Evolutionary conservation across 345 rosid species (phyloP), one percentile per base, ranked within the genome.

Genomic region (Linum usitatissimum): DNA sequence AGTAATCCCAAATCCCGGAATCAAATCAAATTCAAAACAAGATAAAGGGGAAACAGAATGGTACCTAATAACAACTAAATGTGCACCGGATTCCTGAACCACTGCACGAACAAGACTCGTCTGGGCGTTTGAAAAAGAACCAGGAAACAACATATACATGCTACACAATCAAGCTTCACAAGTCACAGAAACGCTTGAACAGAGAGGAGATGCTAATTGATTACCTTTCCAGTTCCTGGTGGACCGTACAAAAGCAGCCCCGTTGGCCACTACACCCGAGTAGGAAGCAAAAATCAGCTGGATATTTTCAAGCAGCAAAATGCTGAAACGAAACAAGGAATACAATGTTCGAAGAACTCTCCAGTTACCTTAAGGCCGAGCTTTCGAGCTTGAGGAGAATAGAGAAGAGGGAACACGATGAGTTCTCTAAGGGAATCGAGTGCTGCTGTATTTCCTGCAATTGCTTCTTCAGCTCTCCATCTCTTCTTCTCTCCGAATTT

Each of bases 171-270:
- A 17, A 0, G 10, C 28, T 55, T 18, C 3, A 55, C 1, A 13
- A 18, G 18, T 1, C 9, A 55, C 23, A 39, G 39, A 20, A 15
- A 6, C 14, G 1, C 17, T 31, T 53, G 34, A 10, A 3, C 40
- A 14, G 48, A 17, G 30, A 2, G 59, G 17, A 53, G 7, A 51
- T 49, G n/a, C n/a, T 3, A 6, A 2, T 20, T n/a, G 23, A 18
- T 20, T 75, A 92, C 99, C 96, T 93, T 93, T 39, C 99, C 99
- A 13, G 94, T 87, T 59, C 96, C 97, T 3, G 97, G 97, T 17
- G 95, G 96, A 38, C 99, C 96, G 34, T 87, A 90, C 6, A 92
- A 69, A 58, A 92, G 93, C 77, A 89, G 76, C 63, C 97, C 95
- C 69, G 80, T 78, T 62, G 90, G 89, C 96, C 94, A 89, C 95